phyloP scores from a whole-genome alignment of 768 basidiomycete genomes.

The Tricholoma sp. region DNA sequence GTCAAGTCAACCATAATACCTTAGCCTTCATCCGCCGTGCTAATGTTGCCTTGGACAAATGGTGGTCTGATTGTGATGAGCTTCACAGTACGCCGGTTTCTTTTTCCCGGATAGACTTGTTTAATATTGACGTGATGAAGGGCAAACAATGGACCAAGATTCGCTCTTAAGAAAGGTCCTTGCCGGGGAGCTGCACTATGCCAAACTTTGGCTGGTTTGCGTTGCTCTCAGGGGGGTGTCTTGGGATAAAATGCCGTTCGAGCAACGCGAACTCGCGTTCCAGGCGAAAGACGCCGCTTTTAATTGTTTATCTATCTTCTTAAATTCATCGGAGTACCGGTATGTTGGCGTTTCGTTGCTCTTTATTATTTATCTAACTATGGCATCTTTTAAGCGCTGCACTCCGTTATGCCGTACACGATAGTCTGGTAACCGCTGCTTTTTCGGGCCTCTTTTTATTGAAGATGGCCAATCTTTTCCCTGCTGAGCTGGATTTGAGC shows the following conservation, averaged over 20 bases:
- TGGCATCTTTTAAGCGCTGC: conserved; percentile 53
- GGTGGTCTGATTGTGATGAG: conserved; percentile 87
- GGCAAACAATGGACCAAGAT: conserved; percentile 78
- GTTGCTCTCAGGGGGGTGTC: conserved; percentile 86
- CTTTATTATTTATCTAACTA: neutral
- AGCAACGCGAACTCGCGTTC: conserved; percentile 92
- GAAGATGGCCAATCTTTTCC: conserved; percentile 94
- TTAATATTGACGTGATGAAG: conserved; percentile 29
- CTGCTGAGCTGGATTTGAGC: conserved; percentile 71
- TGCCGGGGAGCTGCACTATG: conserved; percentile 84
- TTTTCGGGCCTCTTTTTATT: conserved; percentile 89
- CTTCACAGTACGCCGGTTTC: conserved; percentile 58
- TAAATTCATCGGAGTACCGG: conserved; percentile 79
- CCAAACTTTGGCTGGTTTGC: conserved; percentile 93
- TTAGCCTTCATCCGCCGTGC: conserved; percentile 85
- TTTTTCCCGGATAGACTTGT: neutral
- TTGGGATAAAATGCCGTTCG: conserved; percentile 96
- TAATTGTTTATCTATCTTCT: conserved; percentile 78
- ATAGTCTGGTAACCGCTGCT: conserved; percentile 85
- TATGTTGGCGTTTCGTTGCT: conserved; percentile 24
- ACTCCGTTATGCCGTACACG: conserved; percentile 90
- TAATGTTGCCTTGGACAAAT: conserved; percentile 80
- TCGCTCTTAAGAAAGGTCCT: conserved; percentile 83
- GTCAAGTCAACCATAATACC: conserved; percentile 80
- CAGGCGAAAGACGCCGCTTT: conserved; percentile 92